These are phyloP conservation scores for Heracleum sosnowskyi DNA, from an alignment of 129 eudicot species.

Conservation along the genomic window DNA sequence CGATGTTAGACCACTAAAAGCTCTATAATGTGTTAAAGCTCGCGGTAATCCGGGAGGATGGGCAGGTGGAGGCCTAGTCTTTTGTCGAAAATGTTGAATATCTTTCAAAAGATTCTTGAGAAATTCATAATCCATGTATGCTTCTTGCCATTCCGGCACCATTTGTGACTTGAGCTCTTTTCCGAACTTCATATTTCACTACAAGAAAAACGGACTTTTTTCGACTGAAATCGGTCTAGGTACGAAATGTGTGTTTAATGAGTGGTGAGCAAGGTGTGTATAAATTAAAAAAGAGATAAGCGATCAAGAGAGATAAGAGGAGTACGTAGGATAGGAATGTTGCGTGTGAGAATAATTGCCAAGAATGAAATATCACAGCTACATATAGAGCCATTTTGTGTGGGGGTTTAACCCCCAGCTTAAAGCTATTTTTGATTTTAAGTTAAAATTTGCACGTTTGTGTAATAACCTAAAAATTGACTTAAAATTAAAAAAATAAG, in stretches of 20 bases:
- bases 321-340: background rate
- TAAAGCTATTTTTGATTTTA: too few relatives aligned
- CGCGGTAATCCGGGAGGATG: slow-evolving; percentile 7
- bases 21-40: slow-evolving; percentile 27
- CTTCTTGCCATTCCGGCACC: slow-evolving; percentile 74
- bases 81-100: slow-evolving; percentile 20
- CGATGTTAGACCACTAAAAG: slow-evolving; percentile 39
- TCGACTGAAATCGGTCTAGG: too few relatives aligned
- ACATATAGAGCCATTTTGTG: too few relatives aligned
- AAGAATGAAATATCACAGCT: background rate
- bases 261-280: background rate
- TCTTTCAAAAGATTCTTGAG: slow-evolving; percentile 41
- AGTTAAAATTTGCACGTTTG: too few relatives aligned
- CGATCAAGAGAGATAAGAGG: background rate
- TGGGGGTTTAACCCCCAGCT: too few relatives aligned
- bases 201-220: too few relatives aligned
- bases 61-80: slow-evolving; percentile 7
- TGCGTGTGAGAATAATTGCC: background rate
- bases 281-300: background rate
- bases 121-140: slow-evolving; percentile 45
- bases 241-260: too few relatives aligned
- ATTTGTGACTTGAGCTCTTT: slow-evolving; percentile 49
- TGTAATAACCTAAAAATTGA: too few relatives aligned
- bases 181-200: slow-evolving; percentile 43
- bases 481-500: too few relatives aligned